These are phyloP conservation scores for Phenoliferia sp. DNA, from an alignment of 1,284 basidiomycete genomes.

Conservation along the genomic window DNA sequence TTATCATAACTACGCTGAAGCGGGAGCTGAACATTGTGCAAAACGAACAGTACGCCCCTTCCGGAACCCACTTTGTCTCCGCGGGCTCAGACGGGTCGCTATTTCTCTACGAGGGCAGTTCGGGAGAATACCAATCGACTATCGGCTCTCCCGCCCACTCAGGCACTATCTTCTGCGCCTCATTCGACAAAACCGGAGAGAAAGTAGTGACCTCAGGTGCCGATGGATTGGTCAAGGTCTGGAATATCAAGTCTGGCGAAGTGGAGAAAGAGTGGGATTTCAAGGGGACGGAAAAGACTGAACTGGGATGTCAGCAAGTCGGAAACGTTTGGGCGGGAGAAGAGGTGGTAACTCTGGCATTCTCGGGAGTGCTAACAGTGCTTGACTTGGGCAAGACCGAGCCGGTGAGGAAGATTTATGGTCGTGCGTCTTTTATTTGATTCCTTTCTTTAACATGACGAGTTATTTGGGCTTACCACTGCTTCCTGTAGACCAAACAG, in stretches of 20 bases:
- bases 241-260: slow-evolving; percentile 73
- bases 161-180: slow-evolving; percentile 25
- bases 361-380: slow-evolving; percentile 76
- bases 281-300: slow-evolving; percentile 8
- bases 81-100: slow-evolving; percentile 86
- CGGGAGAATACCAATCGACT: slow-evolving; percentile 63
- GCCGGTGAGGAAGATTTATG: slow-evolving; percentile 57
- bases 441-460: background rate
- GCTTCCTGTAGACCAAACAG: slow-evolving; percentile 51
- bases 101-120: slow-evolving; percentile 88
- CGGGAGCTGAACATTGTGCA: background rate
- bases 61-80: slow-evolving; percentile 77
- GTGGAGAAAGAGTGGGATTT: slow-evolving; percentile 40
- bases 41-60: slow-evolving; percentile 44
- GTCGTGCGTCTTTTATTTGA: slow-evolving; percentile 14
- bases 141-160: slow-evolving; percentile 36
- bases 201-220: slow-evolving; percentile 75
- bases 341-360: slow-evolving; percentile 71
- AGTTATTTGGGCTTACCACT: background rate
- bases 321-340: slow-evolving; percentile 77
- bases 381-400: slow-evolving; percentile 69
- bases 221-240: slow-evolving; percentile 78
- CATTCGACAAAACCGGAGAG: slow-evolving; percentile 57
- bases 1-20: background rate
- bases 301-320: slow-evolving; percentile 20